Conservation (phyloP, 148 eudicot species). For the Chenopodium album region DNA sequence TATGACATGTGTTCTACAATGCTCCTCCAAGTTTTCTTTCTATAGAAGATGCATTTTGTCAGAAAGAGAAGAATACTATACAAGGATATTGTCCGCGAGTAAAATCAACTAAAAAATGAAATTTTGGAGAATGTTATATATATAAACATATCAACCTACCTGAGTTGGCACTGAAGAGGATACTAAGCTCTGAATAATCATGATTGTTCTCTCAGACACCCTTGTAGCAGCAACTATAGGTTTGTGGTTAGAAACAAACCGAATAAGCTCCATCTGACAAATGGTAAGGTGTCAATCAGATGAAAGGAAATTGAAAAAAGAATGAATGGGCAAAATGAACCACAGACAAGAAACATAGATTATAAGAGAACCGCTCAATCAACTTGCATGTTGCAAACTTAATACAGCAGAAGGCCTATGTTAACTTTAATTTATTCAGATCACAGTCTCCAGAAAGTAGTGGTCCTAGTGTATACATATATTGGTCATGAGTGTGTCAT, state of each 20-base stretch:
- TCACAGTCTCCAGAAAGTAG: neutral
- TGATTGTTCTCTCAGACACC: slow-evolving; percentile 62
- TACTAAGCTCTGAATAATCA: slow-evolving; percentile 45
- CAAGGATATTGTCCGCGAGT: neutral
- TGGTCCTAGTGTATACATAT: neutral
- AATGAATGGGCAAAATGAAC: neutral
- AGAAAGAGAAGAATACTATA: neutral
- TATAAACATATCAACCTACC: slow-evolving; percentile 44
- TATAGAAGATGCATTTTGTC: neutral
- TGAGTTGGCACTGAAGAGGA: slow-evolving; percentile 58
- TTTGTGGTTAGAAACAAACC: slow-evolving; percentile 64
- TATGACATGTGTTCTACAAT: neutral
- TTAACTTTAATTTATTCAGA: neutral
- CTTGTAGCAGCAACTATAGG: slow-evolving; percentile 73
- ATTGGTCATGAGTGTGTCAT: neutral
- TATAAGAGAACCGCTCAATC: neutral
- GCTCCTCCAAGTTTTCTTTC: neutral
- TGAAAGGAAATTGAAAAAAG: neutral
- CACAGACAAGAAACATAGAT: neutral
- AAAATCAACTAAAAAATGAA: neutral
- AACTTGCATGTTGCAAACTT: neutral
- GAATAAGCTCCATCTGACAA: slow-evolving; percentile 84
- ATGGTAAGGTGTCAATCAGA: slow-evolving; percentile 20
- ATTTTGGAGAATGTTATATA: neutral
- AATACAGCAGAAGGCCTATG: neutral